These are phyloP conservation scores for Saraca asoca DNA, from an alignment of 331 rosid genomes.

Conservation along the genomic window DNA sequence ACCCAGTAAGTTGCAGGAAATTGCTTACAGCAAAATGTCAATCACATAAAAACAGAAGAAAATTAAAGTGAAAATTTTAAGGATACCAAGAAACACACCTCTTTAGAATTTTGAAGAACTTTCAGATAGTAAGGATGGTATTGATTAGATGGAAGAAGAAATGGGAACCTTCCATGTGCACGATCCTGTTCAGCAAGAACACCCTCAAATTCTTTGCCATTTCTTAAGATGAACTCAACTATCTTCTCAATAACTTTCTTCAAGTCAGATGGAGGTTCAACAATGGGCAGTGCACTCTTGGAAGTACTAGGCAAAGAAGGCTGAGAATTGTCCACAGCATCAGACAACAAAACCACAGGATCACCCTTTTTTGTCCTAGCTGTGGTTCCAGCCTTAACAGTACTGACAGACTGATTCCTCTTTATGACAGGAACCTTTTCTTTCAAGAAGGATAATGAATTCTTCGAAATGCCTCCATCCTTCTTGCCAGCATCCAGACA, in stretches of 20 bases:
- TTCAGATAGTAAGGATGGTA: constrained; percentile 73
- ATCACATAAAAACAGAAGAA: constrained; percentile 20
- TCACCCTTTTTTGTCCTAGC: constrained; percentile 44
- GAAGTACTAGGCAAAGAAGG: constrained; percentile 40
- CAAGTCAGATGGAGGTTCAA: constrained; percentile 77
- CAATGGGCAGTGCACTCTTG: constrained; percentile 60
- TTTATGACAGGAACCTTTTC: constrained; percentile 64
- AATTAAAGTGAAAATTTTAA: neutral
- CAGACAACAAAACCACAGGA: constrained; percentile 32
- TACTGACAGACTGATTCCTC: constrained; percentile 55
- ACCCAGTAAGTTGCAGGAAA: constrained; percentile 2
- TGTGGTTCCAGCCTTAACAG: constrained; percentile 47
- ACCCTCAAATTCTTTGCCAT: constrained; percentile 76
- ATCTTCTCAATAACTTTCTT: constrained; percentile 77
- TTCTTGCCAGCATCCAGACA: constrained; percentile 44
- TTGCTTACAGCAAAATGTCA: constrained; percentile 2
- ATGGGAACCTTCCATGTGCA: constrained; percentile 76
- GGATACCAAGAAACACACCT: constrained; percentile 51
- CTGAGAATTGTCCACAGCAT: constrained; percentile 40
- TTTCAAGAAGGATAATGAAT: constrained; percentile 43
- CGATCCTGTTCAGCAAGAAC: constrained; percentile 79
- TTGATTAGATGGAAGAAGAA: constrained; percentile 72
- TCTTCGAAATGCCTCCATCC: constrained; percentile 45
- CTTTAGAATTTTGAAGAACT: constrained; percentile 58
- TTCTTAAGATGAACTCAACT: constrained; percentile 71